phyloP scores from a whole-genome alignment of 2,329 filamentous ascomycete species.

The Paradendryphiella salina region DNA sequence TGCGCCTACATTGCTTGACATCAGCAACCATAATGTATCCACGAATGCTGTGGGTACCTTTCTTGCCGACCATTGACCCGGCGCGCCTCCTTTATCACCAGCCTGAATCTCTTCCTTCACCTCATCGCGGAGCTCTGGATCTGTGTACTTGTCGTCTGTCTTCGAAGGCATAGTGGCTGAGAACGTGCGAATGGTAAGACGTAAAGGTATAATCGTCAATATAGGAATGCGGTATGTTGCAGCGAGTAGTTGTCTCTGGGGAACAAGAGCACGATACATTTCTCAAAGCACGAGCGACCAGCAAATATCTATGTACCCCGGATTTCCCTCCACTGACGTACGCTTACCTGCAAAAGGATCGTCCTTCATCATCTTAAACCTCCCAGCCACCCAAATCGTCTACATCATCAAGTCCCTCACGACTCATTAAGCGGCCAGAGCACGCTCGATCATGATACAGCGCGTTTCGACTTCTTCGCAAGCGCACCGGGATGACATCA shows the following conservation, averaged over 20 bases:
- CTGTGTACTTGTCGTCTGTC: conserved; percentile 51
- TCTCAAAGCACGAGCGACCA: neutral
- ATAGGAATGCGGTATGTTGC: neutral
- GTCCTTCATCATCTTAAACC: conserved; percentile 1
- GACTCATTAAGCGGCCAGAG: neutral
- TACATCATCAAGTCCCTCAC: conserved; percentile 18
- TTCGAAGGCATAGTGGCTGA: conserved; percentile 49
- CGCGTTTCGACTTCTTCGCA: neutral
- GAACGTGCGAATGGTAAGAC: neutral
- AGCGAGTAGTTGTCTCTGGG: neutral
- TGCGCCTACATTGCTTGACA: conserved; percentile 41
- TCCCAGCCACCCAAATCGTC: conserved; percentile 12
- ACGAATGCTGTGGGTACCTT: conserved; percentile 41
- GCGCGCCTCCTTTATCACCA: conserved; percentile 53
- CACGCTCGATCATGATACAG: conserved; percentile 8
- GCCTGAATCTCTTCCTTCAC: conserved; percentile 54
- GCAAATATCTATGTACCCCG: conserved; percentile 16
- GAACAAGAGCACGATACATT: conserved; percentile 6
- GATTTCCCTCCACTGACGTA: conserved; percentile 21
- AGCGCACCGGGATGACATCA: conserved; percentile 15
- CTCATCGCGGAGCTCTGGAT: conserved; percentile 52
- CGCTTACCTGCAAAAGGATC: conserved; percentile 18
- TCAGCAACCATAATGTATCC: neutral
- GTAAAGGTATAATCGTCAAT: neutral
- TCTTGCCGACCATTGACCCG: conserved; percentile 55